Percentiles rank a stretch among this genome's conserved stretches.
Evolutionary conservation across 2,329 filamentous ascomycete species (phyloP).

Genomic region (Talaromyces rugulosus): DNA sequence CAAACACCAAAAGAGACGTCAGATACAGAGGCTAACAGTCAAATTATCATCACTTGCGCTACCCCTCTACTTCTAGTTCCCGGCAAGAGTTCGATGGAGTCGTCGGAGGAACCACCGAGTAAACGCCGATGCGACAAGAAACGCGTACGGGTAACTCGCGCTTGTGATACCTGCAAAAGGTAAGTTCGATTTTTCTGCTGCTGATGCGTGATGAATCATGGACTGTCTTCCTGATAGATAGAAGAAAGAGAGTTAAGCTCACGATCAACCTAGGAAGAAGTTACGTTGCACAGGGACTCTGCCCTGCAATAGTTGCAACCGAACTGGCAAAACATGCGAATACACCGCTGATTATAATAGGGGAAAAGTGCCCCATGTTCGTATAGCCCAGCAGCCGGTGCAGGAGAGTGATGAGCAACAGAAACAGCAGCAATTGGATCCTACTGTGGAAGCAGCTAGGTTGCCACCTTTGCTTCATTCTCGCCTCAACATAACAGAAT

Average conservation of each 20-base stretch:
- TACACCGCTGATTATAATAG: conserved; percentile 50
- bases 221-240: neutral
- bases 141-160: conserved; percentile 42
- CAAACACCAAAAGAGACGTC: too few relatives aligned
- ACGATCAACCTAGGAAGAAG: conserved; percentile 19
- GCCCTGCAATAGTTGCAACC: conserved; percentile 36
- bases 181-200: conserved; percentile 24
- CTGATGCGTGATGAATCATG: too few relatives aligned
- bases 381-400: conserved; percentile 20
- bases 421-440: neutral
- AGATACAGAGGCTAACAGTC: too few relatives aligned
- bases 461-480: neutral
- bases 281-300: conserved; percentile 38
- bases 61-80: too few relatives aligned
- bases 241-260: neutral
- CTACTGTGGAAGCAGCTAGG: neutral
- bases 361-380: conserved; percentile 37
- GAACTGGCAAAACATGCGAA: conserved; percentile 36
- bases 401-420: neutral
- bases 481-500: conserved; percentile 8
- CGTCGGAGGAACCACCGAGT: neutral
- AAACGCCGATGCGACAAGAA: conserved; percentile 21
- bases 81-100: neutral
- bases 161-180: conserved; percentile 47
- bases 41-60: too few relatives aligned